These are phyloP conservation scores for Corchorus olitorius DNA, from an alignment of 345 rosid species.

Conservation along the genomic window DNA sequence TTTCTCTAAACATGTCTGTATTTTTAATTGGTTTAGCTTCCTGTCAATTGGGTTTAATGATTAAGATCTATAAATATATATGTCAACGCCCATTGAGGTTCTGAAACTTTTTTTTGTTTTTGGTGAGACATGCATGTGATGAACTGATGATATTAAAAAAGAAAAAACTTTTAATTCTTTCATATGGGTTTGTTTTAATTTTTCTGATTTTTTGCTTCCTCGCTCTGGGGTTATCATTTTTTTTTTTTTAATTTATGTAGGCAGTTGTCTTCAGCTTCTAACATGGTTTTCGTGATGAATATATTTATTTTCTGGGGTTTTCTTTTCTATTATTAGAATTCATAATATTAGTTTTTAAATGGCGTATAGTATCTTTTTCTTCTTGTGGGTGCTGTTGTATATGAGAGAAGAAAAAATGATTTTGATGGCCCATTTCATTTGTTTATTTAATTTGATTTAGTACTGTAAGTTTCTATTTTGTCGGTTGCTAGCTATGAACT, in stretches of 20 bases:
- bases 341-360: not conserved
- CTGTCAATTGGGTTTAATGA: not conserved
- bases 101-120: constrained; percentile 4
- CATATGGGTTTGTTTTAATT: not conserved
- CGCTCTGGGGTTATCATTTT: not conserved
- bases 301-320: not conserved
- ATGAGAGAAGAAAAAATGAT: constrained; percentile 25
- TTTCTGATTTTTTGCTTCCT: not conserved
- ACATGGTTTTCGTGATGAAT: not conserved
- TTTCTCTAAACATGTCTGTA: not conserved
- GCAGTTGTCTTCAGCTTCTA: not conserved
- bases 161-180: not conserved
- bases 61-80: constrained; percentile 14
- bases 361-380: not conserved
- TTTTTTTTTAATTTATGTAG: not conserved
- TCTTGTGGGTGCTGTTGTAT: constrained; percentile 15
- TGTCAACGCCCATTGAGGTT: not conserved
- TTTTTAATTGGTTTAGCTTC: not conserved
- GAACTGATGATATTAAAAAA: not conserved
- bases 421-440: constrained; percentile 34
- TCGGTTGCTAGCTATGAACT: constrained; percentile 38
- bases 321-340: not conserved
- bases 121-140: constrained; percentile 26
- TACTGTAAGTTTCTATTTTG: constrained; percentile 26
- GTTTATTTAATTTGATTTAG: constrained; percentile 17